Percentiles rank a stretch among this genome's conserved stretches.
These are phyloP conservation scores for Triglochin maritima DNA, from an alignment of 106 monocot species.

Conservation along the genomic window DNA sequence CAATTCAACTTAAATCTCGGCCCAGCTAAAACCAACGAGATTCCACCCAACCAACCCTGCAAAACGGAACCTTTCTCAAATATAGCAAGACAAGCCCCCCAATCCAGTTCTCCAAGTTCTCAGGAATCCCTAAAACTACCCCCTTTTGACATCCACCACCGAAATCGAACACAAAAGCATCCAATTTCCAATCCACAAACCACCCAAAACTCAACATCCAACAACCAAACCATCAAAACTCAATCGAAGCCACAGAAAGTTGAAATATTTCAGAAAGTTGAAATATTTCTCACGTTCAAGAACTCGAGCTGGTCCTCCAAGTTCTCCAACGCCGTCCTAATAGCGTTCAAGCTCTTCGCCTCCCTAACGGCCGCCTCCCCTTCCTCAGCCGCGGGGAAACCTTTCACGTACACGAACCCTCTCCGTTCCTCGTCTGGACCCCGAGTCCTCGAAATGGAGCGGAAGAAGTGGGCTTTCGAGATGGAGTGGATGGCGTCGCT, in stretches of 20 bases:
- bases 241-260: no score
- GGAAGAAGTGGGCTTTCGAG: conserved; percentile 45
- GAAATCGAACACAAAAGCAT: no score
- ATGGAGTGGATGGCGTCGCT: conserved; percentile 71
- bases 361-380: conserved; percentile 25
- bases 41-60: no score
- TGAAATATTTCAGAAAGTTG: background rate
- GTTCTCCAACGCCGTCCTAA: conserved; percentile 52
- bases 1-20: no score
- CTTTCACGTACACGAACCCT: conserved; percentile 44
- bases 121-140: no score
- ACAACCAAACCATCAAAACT: background rate
- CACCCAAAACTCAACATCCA: background rate
- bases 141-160: no score
- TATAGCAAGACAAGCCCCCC: no score
- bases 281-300: conserved; percentile 31
- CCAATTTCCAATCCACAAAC: background rate
- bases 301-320: conserved; percentile 68
- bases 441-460: conserved; percentile 14
- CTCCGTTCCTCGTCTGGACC: background rate
- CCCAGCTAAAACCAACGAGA: no score
- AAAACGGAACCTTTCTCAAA: no score
- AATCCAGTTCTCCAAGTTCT: no score
- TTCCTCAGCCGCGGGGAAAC: conserved; percentile 12
- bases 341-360: conserved; percentile 48